Conservation (phyloP, 1,284 basidiomycete genomes). For the Jaminaea rosea region DNA sequence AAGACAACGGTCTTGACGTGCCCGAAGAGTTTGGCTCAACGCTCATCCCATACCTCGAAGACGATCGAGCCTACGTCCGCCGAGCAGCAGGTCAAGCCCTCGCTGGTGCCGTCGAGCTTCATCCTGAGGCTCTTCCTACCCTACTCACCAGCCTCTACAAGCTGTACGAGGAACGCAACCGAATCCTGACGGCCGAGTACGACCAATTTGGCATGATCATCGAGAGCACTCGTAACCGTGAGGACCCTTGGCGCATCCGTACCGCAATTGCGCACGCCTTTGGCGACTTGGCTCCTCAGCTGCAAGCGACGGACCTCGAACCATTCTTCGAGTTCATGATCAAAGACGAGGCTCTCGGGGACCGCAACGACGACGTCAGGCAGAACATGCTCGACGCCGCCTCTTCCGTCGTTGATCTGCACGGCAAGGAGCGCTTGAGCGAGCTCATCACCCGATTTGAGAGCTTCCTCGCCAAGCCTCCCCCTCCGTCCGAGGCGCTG, state of each 20-base stretch:
- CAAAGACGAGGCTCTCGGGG: constrained; percentile 74
- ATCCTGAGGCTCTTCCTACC: constrained; percentile 60
- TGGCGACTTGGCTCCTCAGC: constrained; percentile 61
- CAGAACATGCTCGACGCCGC: constrained; percentile 80
- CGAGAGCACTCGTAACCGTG: constrained; percentile 72
- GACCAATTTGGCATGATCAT: constrained; percentile 73
- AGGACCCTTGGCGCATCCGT: constrained; percentile 85
- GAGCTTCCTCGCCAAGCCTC: constrained; percentile 57
- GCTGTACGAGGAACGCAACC: constrained; percentile 79
- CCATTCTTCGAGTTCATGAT: constrained; percentile 83
- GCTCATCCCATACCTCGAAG: constrained; percentile 64
- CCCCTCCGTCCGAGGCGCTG: constrained; percentile 15
- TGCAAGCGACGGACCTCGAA: constrained; percentile 61
- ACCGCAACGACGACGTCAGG: constrained; percentile 71
- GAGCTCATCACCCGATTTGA: constrained; percentile 79
- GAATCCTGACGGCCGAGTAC: constrained; percentile 59
- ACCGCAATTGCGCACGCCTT: constrained; percentile 68
- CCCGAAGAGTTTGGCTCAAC: constrained; percentile 62
- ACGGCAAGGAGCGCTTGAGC: constrained; percentile 66
- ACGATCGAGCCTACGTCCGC: constrained; percentile 74
- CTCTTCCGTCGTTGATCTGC: constrained; percentile 69
- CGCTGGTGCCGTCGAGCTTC: constrained; percentile 66
- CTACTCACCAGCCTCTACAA: constrained; percentile 56
- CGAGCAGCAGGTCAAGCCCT: constrained; percentile 65
- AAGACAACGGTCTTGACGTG: constrained; percentile 89